phyloP scores from a whole-genome alignment of 2,329 filamentous ascomycete species.

The Hymenoscyphus albidus region DNA sequence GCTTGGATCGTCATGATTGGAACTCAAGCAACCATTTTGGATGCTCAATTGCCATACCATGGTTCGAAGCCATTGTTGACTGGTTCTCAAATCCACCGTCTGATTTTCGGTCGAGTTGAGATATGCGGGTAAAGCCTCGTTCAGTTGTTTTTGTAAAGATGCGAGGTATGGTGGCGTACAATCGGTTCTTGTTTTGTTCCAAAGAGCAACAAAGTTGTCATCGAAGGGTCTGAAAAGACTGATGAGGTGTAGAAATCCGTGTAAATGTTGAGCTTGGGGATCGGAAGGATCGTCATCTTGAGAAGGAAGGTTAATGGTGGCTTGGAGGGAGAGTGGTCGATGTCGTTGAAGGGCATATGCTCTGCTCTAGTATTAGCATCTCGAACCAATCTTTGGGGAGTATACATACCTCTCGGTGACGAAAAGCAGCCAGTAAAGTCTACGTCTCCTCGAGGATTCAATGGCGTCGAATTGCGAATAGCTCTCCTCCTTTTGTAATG shows the following conservation, averaged over 20 bases:
- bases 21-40: slow-evolving; percentile 50
- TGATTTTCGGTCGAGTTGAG: slow-evolving; percentile 50
- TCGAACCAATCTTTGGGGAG: neutral
- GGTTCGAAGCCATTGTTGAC: slow-evolving; percentile 63
- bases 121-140: slow-evolving; percentile 50
- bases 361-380: slow-evolving; percentile 36
- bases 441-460: slow-evolving; percentile 60
- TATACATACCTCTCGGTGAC: slow-evolving; percentile 60
- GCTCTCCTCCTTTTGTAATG: slow-evolving; percentile 59
- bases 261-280: slow-evolving; percentile 49
- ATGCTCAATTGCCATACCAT: slow-evolving; percentile 60
- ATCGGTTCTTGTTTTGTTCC: slow-evolving; percentile 61
- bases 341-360: slow-evolving; percentile 69
- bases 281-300: slow-evolving; percentile 58
- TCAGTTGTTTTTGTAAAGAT: slow-evolving; percentile 59
- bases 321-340: slow-evolving; percentile 65
- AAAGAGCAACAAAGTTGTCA: slow-evolving; percentile 57
- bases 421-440: slow-evolving; percentile 71
- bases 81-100: slow-evolving; percentile 52
- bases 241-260: slow-evolving; percentile 56
- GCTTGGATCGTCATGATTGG: slow-evolving; percentile 46
- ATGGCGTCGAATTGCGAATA: slow-evolving; percentile 56
- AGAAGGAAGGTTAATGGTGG: slow-evolving; percentile 63
- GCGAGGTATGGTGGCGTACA: slow-evolving; percentile 55
- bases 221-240: slow-evolving; percentile 65